A percentile compares a stretch with the other conserved stretches of the same genome.
Conservation (phyloP, 306 rosid species). For the Begonia loranthoides region DNA sequence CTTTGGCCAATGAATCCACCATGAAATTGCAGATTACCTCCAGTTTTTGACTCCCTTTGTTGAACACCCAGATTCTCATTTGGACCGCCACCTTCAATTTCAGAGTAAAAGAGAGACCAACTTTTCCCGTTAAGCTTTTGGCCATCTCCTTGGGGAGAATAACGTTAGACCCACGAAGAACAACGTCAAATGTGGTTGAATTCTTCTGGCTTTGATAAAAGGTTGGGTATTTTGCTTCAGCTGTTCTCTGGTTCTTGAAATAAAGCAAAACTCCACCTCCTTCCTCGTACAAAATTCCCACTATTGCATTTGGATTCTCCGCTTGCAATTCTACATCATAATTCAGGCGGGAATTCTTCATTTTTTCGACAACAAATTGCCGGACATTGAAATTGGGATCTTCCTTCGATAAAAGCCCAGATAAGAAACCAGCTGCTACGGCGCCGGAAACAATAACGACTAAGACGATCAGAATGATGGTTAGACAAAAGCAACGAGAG, state of each 20-base stretch:
- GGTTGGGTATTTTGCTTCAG: conserved; percentile 17
- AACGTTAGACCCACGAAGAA: conserved; percentile 9
- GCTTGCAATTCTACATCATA: conserved; percentile 17
- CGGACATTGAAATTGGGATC: conserved; percentile 24
- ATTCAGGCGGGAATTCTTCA: background rate
- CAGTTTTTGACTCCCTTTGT: conserved; percentile 12
- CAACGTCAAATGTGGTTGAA: conserved; percentile 1
- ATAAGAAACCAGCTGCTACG: conserved; percentile 12
- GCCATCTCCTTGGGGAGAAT: conserved; percentile 19
- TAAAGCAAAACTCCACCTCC: conserved; percentile 28
- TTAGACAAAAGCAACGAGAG: conserved; percentile 3
- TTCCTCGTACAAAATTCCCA: conserved; percentile 20
- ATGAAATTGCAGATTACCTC: conserved; percentile 21
- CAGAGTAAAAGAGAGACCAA: conserved; percentile 13
- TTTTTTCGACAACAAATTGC: conserved; percentile 5
- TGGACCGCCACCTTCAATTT: conserved; percentile 14
- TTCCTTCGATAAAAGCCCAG: conserved; percentile 2
- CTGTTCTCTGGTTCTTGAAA: conserved; percentile 18
- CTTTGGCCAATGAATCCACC: conserved; percentile 29
- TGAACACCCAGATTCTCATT: conserved; percentile 15
- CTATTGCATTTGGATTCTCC: conserved; percentile 16
- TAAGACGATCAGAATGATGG: conserved; percentile 4
- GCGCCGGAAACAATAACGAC: conserved; percentile 9
- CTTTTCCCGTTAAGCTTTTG: conserved; percentile 15
- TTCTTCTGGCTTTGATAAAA: conserved; percentile 12